Evolutionary conservation across 2,329 filamentous ascomycete genomes (phyloP).

Genomic region (Pyrenophora tritici-repentis): DNA sequence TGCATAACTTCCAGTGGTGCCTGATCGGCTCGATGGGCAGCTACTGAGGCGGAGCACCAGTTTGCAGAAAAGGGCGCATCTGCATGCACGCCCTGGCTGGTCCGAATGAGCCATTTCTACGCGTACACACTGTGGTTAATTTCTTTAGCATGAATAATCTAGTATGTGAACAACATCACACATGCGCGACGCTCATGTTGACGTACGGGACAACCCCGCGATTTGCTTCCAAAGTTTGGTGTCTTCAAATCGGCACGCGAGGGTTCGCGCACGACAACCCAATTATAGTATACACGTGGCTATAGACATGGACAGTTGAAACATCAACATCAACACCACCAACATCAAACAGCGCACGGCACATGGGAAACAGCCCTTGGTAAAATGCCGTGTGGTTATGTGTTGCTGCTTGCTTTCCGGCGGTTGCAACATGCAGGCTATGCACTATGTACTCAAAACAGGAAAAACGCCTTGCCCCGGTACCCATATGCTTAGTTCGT

Average conservation of each 20-base stretch:
- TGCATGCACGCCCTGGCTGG: background rate
- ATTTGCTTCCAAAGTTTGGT: too few relatives aligned
- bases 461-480: slow-evolving; percentile 14
- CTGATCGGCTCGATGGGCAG: slow-evolving; percentile 10
- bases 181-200: too few relatives aligned
- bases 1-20: slow-evolving; percentile 7
- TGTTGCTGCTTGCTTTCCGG: slow-evolving; percentile 14
- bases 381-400: background rate
- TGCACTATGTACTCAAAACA: slow-evolving; percentile 20
- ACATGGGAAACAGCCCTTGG: background rate
- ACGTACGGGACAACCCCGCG: too few relatives aligned
- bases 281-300: too few relatives aligned
- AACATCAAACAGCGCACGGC: background rate
- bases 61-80: slow-evolving; percentile 14
- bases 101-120: too few relatives aligned
- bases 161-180: too few relatives aligned
- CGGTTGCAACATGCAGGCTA: background rate
- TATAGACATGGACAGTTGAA: background rate
- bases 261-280: too few relatives aligned
- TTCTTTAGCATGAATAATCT: too few relatives aligned
- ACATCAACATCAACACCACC: background rate
- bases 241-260: too few relatives aligned
- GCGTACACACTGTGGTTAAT: too few relatives aligned
- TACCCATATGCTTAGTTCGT: slow-evolving; percentile 15
- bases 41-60: slow-evolving; percentile 11